phyloP scores from a whole-genome alignment of 2,329 filamentous ascomycete genomes.

The Pleurostoma richardsiae region DNA sequence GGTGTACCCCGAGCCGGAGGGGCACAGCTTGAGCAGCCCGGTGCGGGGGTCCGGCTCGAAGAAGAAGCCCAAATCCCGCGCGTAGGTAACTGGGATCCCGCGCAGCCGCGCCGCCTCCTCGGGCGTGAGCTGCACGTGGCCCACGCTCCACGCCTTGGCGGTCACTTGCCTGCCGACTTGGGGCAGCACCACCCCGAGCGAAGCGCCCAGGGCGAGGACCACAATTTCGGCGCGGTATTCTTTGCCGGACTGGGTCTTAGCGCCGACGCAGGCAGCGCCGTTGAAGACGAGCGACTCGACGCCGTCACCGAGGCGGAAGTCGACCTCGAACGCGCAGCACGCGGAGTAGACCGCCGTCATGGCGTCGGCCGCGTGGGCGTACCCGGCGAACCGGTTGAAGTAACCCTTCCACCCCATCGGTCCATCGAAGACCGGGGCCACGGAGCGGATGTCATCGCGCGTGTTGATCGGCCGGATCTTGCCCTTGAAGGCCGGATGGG shows the following conservation, averaged over 20 bases:
- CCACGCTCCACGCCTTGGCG: slow-evolving; percentile 55
- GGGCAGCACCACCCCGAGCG: slow-evolving; percentile 39
- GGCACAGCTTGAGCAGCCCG: slow-evolving; percentile 54
- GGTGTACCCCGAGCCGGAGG: slow-evolving; percentile 52
- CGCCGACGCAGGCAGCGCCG: slow-evolving; percentile 18
- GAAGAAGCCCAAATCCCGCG: slow-evolving; percentile 59
- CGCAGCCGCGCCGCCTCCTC: slow-evolving; percentile 47
- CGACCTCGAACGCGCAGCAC: slow-evolving; percentile 23
- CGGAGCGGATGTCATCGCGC: slow-evolving; percentile 31
- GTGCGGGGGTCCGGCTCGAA: slow-evolving; percentile 59
- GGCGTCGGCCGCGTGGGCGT: slow-evolving; percentile 50
- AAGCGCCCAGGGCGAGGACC: slow-evolving; percentile 48
- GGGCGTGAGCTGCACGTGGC: slow-evolving; percentile 51
- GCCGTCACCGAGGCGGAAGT: slow-evolving; percentile 32
- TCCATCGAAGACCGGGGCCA: slow-evolving; percentile 43
- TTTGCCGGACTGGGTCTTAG: slow-evolving; percentile 16
- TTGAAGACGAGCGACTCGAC: slow-evolving; percentile 34
- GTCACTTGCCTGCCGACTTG: slow-evolving; percentile 42
- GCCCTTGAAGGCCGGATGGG: slow-evolving; percentile 30
- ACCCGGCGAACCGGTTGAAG: slow-evolving; percentile 51
- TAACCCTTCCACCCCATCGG: slow-evolving; percentile 53
- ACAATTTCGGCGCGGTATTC: slow-evolving; percentile 29
- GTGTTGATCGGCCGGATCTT: slow-evolving; percentile 31
- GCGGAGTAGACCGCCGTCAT: slow-evolving; percentile 39
- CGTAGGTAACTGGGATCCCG: slow-evolving; percentile 56